Evolutionary conservation across 768 basidiomycete species (phyloP), one percentile per base, ranked within the genome.

Genomic region (Panus rudis): DNA sequence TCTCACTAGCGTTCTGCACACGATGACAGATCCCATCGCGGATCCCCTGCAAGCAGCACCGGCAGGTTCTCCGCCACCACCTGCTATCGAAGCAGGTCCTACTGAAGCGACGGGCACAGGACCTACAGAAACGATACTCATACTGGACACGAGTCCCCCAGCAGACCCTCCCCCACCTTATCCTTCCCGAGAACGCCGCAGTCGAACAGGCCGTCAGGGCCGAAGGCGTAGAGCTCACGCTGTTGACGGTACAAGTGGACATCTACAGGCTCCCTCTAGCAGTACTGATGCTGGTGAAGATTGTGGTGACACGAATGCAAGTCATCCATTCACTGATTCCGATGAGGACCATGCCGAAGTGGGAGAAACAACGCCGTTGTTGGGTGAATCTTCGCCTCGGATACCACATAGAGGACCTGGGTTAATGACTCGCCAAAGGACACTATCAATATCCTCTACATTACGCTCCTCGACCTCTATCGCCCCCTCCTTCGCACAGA

Each of bases 161-260:
- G 44, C 61, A 8, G 83, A 86, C 51, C 84, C 84, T 3, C 84
- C 84, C 8, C 84, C 84, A 0, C 84, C 84, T 2, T 86, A 86
- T 59, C 83, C 81, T 16, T 66, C 70, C 1, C 63, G 60, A 16
- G 55, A 70, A 46, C 66, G 76, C 17, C 72, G 74, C 27, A 43
- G 61, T 6, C 62, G 70, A 41, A 46, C 63, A 34, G 51, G 56
- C 40, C 64, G 63, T 20, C 37, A 52, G 37, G 48, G 51, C 5
- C 63, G 56, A 45, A 61, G 60, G 51, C 58, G 28, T 28, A 62
- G 64, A 22, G 50, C 55, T 12, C 45, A 41, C 61, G 64, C 39
- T 55, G 63, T 49, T 30, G 25, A 42, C 11, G n/a, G n/a, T n/a
- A n/a, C n/a, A n/a, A 51, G 34, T 52, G 66, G 22, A 52, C 59